These are phyloP conservation scores for Dendrobium officinale DNA, from an alignment of 106 monocot species.

Conservation along the genomic window DNA sequence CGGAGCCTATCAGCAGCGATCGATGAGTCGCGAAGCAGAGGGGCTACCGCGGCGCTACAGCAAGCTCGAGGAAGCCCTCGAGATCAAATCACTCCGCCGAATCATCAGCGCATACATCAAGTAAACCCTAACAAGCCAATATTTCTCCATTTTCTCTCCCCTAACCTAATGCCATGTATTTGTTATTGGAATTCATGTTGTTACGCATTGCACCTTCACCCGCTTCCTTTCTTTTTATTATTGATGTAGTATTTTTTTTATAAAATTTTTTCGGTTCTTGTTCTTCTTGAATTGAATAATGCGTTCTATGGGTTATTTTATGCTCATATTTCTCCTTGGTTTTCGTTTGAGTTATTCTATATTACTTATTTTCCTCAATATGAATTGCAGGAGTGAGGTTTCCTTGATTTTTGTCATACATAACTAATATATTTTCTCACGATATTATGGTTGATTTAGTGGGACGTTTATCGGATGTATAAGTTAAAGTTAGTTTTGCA, in stretches of 20 bases:
- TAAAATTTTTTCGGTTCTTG: background rate
- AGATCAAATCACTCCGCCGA: slow-evolving; percentile 88
- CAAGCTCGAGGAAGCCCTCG: slow-evolving; percentile 67
- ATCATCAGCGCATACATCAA: slow-evolving; percentile 92
- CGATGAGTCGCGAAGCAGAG: slow-evolving; percentile 3
- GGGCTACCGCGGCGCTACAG: slow-evolving; percentile 28
- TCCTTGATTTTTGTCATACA: background rate
- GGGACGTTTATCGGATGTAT: background rate
- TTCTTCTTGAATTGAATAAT: background rate
- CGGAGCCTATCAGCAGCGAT: background rate
- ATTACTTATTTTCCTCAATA: background rate
- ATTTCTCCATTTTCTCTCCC: background rate
- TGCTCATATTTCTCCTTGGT: background rate
- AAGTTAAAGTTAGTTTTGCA: background rate
- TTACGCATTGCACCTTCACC: background rate
- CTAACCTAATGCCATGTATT: background rate
- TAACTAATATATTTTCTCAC: background rate
- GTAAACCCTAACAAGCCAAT: slow-evolving; percentile 26
- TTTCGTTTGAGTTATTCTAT: background rate
- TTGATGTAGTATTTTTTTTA: background rate
- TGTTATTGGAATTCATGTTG: background rate
- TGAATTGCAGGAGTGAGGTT: background rate
- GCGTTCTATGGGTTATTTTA: background rate
- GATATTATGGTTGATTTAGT: background rate
- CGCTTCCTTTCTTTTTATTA: background rate